Conservation (phyloP, 495 filamentous ascomycete genomes). For the Neurospora sp. region DNA sequence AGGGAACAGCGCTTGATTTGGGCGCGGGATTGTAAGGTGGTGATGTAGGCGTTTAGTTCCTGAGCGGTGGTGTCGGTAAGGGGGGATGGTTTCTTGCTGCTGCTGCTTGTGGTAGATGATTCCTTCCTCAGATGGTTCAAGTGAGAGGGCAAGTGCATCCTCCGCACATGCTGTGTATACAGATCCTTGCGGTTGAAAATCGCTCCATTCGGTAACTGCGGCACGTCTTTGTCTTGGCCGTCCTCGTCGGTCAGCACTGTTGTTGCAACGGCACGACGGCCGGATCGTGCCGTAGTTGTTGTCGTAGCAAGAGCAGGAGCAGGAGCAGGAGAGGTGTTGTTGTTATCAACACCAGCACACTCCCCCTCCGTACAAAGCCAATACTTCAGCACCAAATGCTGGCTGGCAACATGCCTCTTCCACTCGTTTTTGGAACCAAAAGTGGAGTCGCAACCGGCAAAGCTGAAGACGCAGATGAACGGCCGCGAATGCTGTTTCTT, state of each 20-base stretch:
- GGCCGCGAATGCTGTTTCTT: conserved; percentile 47
- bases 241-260: too few species aligned
- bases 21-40: conserved; percentile 45
- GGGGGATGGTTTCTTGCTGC: not conserved
- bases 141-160: conserved; percentile 60
- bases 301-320: too few species aligned
- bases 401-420: conserved; percentile 75
- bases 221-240: not conserved
- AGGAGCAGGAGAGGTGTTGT: too few species aligned
- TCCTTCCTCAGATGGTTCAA: conserved; percentile 27
- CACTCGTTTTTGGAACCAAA: conserved; percentile 89
- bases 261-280: too few species aligned
- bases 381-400: conserved; percentile 70
- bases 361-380: conserved; percentile 67
- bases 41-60: not conserved
- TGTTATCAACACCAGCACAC: conserved; percentile 38
- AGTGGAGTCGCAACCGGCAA: conserved; percentile 63
- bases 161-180: conserved; percentile 77
- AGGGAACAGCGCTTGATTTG: conserved; percentile 47
- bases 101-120: not conserved
- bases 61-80: not conserved
- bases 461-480: conserved; percentile 70
- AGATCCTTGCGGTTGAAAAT: conserved; percentile 91
- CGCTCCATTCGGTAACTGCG: conserved; percentile 32
- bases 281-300: too few species aligned